Evolutionary conservation across 148 eudicot genomes (phyloP).

Genomic region (Cornus kousa): DNA sequence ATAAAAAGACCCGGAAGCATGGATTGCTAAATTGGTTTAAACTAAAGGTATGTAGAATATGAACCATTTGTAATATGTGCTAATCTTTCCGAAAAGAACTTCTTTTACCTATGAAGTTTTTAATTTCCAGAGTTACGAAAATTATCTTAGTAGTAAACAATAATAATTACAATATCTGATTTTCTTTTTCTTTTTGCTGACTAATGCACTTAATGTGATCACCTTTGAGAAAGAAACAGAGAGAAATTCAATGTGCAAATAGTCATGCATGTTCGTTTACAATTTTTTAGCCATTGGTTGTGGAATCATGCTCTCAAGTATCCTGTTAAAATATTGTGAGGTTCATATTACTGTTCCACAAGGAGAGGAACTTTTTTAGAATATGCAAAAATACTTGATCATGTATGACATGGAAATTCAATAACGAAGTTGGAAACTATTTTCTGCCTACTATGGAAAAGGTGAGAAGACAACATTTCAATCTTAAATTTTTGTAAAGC

Average conservation of each 20-base stretch:
- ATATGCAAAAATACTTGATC: neutral
- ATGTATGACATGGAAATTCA: too few species aligned
- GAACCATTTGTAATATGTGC: neutral
- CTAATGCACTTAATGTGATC: neutral
- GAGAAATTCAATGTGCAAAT: too few species aligned
- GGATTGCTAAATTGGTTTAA: conserved; percentile 95
- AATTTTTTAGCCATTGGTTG: neutral
- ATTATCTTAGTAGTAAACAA: too few species aligned
- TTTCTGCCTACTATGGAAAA: too few species aligned
- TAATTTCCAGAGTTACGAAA: too few species aligned
- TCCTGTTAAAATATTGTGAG: too few species aligned
- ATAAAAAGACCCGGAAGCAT: conserved; percentile 72
- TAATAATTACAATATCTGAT: neutral
- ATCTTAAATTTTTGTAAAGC: neutral
- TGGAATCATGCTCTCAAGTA: too few species aligned
- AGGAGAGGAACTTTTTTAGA: neutral
- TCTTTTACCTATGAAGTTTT: too few species aligned
- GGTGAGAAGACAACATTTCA: neutral
- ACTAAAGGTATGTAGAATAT: conserved; percentile 54
- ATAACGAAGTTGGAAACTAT: neutral
- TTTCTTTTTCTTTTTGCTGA: neutral
- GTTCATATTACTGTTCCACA: neutral
- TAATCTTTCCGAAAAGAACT: neutral
- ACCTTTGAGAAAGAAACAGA: neutral
- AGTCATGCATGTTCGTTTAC: neutral